These are phyloP conservation scores for Flammula alnicola DNA, from an alignment of 1,284 basidiomycete species.

Conservation along the genomic window DNA sequence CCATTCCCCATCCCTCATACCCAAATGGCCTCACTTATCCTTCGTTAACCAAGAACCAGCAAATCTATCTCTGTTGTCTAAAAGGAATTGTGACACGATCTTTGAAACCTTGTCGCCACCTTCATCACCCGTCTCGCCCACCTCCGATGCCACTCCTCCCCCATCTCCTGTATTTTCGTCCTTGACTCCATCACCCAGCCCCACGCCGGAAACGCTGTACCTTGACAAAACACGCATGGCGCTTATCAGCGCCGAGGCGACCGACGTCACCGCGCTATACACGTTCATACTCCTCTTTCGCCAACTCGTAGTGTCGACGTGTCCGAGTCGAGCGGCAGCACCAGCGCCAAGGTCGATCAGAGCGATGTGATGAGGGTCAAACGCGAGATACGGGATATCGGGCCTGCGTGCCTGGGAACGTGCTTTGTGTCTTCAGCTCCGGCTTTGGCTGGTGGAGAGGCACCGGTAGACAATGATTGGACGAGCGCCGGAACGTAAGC, in stretches of 20 bases:
- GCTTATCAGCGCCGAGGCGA: conserved; percentile 72
- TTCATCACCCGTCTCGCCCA: neutral
- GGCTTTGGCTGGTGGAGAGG: conserved; percentile 19
- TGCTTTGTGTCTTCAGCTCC: conserved; percentile 40
- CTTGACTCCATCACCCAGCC: conserved; percentile 27
- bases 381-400: conserved; percentile 78
- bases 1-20: conserved; percentile 47
- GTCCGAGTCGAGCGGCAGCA: conserved; percentile 30
- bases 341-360: conserved; percentile 41
- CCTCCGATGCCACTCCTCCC: conserved; percentile 4
- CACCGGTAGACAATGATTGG: conserved; percentile 40
- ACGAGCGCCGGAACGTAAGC: conserved; percentile 53
- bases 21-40: too few species aligned
- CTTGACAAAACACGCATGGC: conserved; percentile 80
- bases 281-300: conserved; percentile 84
- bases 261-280: conserved; percentile 78
- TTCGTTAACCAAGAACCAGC: too few species aligned
- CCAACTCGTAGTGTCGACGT: conserved; percentile 61
- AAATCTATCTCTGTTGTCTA: too few species aligned
- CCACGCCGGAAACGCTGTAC: conserved; percentile 83
- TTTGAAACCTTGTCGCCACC: too few species aligned
- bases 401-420: conserved; percentile 61
- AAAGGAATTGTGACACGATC: too few species aligned
- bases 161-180: conserved; percentile 24
- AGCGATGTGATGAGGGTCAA: conserved; percentile 66